phyloP scores from a whole-genome alignment of 1,284 basidiomycete species.

The Leccinum angustisporum region DNA sequence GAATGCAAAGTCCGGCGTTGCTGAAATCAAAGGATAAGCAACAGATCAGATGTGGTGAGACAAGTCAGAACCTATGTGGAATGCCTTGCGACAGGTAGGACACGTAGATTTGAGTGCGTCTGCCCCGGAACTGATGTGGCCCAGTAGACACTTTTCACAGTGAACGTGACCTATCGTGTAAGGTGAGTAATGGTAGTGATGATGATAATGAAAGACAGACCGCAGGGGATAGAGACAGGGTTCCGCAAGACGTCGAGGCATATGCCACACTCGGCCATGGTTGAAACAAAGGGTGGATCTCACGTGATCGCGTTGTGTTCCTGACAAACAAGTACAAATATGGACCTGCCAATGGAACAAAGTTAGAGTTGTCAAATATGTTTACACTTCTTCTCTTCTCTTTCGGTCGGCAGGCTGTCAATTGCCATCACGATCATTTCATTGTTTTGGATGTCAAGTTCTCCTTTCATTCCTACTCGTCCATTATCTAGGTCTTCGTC shows the following conservation, averaged over 20 bases:
- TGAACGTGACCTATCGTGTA: constrained; percentile 54
- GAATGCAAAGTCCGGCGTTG: constrained; percentile 44
- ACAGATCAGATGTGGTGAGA: not conserved
- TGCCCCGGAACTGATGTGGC: constrained; percentile 44
- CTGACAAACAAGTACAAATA: constrained; percentile 29
- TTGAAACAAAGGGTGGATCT: not conserved
- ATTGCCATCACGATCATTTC: constrained; percentile 29
- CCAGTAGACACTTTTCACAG: constrained; percentile 55
- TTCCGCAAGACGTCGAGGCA: constrained; percentile 52
- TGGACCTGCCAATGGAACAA: constrained; percentile 7
- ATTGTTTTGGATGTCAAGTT: constrained; percentile 35
- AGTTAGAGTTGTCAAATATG: constrained; percentile 5
- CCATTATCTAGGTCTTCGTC: constrained; percentile 60
- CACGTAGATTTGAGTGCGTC: constrained; percentile 46
- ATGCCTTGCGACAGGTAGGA: constrained; percentile 57
- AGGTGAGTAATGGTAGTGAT: constrained; percentile 1
- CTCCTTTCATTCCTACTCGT: constrained; percentile 33
- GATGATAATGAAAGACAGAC: constrained; percentile 32
- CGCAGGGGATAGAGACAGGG: constrained; percentile 63
- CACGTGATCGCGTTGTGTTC: constrained; percentile 32
- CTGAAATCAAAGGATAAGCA: not conserved
- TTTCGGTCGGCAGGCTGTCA: constrained; percentile 18
- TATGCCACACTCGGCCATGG: constrained; percentile 57
- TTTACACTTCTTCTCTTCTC: not conserved
- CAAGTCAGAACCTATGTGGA: constrained; percentile 48